A percentile compares a stretch with the other conserved stretches of the same genome.
Evolutionary conservation across 495 filamentous ascomycete species (phyloP).

Genomic region (Viridothelium virens): DNA sequence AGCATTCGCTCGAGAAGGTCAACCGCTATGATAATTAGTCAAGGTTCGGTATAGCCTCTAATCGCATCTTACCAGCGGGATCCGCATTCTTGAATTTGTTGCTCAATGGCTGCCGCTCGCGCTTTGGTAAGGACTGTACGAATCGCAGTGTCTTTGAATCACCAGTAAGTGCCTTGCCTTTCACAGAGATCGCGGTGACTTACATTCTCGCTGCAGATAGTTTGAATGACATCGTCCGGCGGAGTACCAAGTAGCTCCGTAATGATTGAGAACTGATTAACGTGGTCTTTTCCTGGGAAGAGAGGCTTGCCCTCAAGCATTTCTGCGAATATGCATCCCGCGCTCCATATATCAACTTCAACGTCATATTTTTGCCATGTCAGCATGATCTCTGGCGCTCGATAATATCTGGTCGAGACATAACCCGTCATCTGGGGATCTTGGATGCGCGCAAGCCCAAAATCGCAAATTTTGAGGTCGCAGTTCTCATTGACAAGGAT

Average conservation of each 20-base stretch:
- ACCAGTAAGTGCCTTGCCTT: neutral
- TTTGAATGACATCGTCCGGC: constrained; percentile 95
- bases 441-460: constrained; percentile 92
- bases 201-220: constrained; percentile 97
- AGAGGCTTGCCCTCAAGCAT: constrained; percentile 98
- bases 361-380: constrained; percentile 99
- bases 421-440: constrained; percentile 99
- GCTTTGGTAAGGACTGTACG: constrained; percentile 94
- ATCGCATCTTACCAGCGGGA: constrained; percentile 59
- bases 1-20: constrained; percentile 95
- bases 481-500: constrained; percentile 99
- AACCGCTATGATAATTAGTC: constrained; percentile 53
- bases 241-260: constrained; percentile 97
- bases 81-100: constrained; percentile 97
- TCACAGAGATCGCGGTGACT: constrained; percentile 29
- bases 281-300: constrained; percentile 98
- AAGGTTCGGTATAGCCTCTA: neutral
- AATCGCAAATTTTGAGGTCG: constrained; percentile 98
- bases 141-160: constrained; percentile 75
- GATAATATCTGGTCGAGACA: constrained; percentile 96
- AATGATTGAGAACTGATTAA: constrained; percentile 99
- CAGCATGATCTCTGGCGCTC: constrained; percentile 98
- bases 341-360: constrained; percentile 99
- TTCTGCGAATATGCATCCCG: constrained; percentile 97
- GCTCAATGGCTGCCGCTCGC: constrained; percentile 79